A percentile compares a stretch with the other conserved stretches of the same genome.
Conservation (phyloP, 768 basidiomycete species). For the Macrolepiota dolichaula region DNA sequence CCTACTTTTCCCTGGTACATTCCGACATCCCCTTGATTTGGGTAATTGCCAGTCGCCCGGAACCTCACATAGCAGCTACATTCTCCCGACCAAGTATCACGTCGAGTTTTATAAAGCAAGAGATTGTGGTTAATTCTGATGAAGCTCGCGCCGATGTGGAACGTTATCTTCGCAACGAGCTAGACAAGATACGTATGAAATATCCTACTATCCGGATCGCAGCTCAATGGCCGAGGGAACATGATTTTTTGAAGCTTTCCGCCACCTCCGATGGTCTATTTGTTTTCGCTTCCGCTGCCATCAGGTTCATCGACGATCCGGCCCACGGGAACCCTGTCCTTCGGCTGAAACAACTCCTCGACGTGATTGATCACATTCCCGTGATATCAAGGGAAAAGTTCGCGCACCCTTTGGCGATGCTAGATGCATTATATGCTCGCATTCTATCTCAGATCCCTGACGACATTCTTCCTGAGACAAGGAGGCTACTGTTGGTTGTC, state of each 20-base stretch:
- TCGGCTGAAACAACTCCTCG: neutral
- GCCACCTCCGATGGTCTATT: neutral
- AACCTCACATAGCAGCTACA: neutral
- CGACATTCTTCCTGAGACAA: no score
- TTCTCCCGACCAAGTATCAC: neutral
- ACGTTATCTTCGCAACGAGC: neutral
- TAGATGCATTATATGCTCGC: conserved; percentile 4
- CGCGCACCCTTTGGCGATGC: neutral
- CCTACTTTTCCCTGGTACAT: neutral
- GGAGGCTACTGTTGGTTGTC: no score
- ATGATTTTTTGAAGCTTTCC: neutral
- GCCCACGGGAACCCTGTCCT: neutral
- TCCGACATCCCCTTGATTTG: neutral
- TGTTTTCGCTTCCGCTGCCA: neutral
- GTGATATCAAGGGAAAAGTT: no score
- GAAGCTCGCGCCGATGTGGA: neutral
- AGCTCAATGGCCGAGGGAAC: neutral
- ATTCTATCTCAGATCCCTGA: no score
- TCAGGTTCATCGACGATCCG: neutral
- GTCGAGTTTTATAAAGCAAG: neutral
- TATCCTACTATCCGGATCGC: neutral
- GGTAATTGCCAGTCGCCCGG: conserved; percentile 3
- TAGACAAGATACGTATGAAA: neutral
- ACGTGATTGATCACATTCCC: neutral
- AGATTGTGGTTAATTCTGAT: neutral